phyloP scores from a whole-genome alignment of 2,329 filamentous ascomycete species.

The Fusarium secorum region DNA sequence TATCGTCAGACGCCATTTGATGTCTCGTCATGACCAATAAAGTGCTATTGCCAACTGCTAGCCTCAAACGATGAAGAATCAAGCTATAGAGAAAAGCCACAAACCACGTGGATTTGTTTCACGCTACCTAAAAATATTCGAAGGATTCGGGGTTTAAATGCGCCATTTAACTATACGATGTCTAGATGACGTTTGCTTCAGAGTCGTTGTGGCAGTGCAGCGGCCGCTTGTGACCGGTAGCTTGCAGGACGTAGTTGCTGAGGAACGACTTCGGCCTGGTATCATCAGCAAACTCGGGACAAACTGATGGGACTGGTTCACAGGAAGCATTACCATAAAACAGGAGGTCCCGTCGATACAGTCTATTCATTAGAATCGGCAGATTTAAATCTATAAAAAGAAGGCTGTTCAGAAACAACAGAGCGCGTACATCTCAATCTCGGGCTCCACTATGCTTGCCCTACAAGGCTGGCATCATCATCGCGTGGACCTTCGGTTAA shows the following conservation, averaged over 20 bases:
- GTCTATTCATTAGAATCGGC: accelerated
- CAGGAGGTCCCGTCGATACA: accelerated
- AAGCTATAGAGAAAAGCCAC: not conserved
- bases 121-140: not conserved
- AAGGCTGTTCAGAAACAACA: not conserved
- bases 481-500: not conserved
- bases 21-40: accelerated
- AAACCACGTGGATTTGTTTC: not conserved
- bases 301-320: accelerated
- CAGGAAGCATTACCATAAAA: accelerated
- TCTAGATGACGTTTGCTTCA: not conserved
- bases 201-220: not conserved
- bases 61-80: not conserved
- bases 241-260: not conserved
- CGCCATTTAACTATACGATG: not conserved
- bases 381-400: not conserved
- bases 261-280: not conserved
- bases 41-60: not conserved
- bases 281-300: not conserved
- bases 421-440: not conserved
- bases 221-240: not conserved
- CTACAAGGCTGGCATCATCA: not conserved
- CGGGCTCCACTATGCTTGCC: not conserved
- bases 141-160: not conserved
- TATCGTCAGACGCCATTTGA: accelerated